Evolutionary conservation across 2,329 filamentous ascomycete genomes (phyloP).

Genomic region (Colletotrichum gloeosporioides): DNA sequence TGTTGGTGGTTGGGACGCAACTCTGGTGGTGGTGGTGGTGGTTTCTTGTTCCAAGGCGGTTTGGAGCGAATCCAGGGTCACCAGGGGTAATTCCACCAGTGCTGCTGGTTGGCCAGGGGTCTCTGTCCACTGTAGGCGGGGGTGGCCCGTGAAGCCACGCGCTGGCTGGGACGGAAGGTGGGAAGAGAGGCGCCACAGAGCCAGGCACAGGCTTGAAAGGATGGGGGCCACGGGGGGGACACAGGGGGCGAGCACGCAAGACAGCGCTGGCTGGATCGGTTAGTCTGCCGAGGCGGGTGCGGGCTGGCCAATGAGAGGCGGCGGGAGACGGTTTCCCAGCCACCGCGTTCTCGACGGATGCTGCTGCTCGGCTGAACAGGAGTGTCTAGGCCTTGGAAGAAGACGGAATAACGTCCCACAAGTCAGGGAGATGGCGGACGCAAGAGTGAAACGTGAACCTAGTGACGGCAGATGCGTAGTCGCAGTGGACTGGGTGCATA

Average conservation of each 20-base stretch:
- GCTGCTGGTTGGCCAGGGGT: conserved; percentile 1
- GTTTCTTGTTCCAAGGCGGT: background rate
- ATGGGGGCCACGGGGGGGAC: background rate
- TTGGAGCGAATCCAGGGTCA: background rate
- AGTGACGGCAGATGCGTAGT: background rate
- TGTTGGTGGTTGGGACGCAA: conserved; percentile 24
- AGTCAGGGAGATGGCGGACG: background rate
- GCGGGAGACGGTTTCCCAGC: background rate
- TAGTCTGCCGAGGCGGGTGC: background rate
- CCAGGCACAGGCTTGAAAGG: background rate
- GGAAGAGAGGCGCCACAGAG: background rate
- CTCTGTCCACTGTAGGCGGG: background rate
- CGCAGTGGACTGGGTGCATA: background rate
- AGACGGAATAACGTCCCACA: background rate
- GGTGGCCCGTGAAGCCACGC: background rate
- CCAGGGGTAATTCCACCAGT: background rate
- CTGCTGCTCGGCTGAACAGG: background rate
- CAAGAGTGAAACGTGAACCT: background rate
- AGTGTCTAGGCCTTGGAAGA: background rate
- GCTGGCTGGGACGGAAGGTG: background rate
- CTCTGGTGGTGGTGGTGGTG: background rate
- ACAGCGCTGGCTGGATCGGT: background rate
- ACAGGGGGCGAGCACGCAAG: background rate
- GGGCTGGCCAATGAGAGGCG: background rate
- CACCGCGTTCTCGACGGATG: background rate